Percentiles rank a stretch among this genome's conserved stretches.
Conservation (phyloP, 1,284 basidiomycete genomes). For the Malassezia sympodialis region DNA sequence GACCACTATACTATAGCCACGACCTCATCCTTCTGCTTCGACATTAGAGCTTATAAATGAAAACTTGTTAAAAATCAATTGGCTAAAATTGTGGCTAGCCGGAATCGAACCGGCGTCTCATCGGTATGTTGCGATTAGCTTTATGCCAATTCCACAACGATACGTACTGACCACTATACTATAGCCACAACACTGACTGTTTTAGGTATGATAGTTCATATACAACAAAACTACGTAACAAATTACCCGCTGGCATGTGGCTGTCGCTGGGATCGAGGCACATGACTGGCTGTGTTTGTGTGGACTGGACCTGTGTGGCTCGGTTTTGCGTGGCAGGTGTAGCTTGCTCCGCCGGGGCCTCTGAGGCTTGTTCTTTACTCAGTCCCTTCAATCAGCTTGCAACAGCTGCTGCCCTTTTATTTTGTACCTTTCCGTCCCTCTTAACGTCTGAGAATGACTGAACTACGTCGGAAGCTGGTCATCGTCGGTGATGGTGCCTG, state of each 20-base stretch:
- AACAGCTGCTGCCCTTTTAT: neutral
- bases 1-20: constrained; percentile 27
- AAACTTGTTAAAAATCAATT: neutral
- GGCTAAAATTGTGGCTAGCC: constrained; percentile 19
- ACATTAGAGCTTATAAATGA: neutral
- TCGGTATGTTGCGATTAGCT: constrained; percentile 14
- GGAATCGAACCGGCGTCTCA: constrained; percentile 28
- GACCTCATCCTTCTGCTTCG: neutral
- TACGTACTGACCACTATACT: constrained; percentile 28
- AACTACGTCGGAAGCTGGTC: constrained; percentile 45
- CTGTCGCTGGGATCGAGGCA: neutral
- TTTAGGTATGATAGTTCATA: neutral
- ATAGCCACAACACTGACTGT: constrained; percentile 13
- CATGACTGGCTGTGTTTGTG: constrained; percentile 16
- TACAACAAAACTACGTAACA: neutral
- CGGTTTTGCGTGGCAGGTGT: constrained; percentile 4
- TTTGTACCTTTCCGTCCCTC: neutral
- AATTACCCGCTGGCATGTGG: neutral
- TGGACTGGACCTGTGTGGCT: neutral
- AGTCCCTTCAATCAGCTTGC: constrained; percentile 1
- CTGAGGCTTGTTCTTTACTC: neutral
- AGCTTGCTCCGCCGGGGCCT: constrained; percentile 3
- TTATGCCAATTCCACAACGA: constrained; percentile 18
- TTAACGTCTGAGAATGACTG: constrained; percentile 24
- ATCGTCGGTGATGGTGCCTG: constrained; percentile 54